Percentiles rank a stretch among this genome's conserved stretches.
phyloP scores from a whole-genome alignment of 345 rosid species.

The Murraya koenigii region DNA sequence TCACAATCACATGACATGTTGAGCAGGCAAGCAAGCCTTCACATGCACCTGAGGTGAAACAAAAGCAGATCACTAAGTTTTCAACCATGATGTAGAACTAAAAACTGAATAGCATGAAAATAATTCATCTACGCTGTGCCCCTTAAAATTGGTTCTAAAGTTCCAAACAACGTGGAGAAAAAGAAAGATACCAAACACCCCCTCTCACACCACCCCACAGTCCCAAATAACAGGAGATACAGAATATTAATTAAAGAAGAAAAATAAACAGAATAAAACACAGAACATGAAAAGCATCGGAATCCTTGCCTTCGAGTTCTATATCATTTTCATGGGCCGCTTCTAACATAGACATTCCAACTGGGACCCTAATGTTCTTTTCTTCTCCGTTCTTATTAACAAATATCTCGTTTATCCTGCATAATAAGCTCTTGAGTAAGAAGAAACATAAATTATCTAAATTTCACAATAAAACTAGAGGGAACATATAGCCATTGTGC shows the following conservation, averaged over 20 bases:
- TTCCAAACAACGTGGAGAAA: not conserved
- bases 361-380: slow-evolving; percentile 56
- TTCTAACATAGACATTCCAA: slow-evolving; percentile 86
- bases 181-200: not conserved
- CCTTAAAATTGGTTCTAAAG: not conserved
- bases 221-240: not conserved
- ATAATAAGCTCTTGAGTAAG: slow-evolving; percentile 12
- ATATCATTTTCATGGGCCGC: slow-evolving; percentile 95
- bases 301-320: slow-evolving; percentile 77
- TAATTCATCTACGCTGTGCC: not conserved
- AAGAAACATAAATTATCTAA: slow-evolving; percentile 3
- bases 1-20: slow-evolving; percentile 86
- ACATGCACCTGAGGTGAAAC: slow-evolving; percentile 69
- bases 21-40: slow-evolving; percentile 95
- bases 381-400: slow-evolving; percentile 93
- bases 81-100: not conserved
- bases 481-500: not conserved
- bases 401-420: slow-evolving; percentile 83
- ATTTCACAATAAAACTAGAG: not conserved
- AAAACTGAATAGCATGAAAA: not conserved
- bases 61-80: slow-evolving; percentile 19
- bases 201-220: not conserved
- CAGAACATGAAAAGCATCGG: not conserved
- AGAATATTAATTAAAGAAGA: not conserved
- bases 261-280: not conserved